Evolutionary conservation across 306 rosid species (phyloP).

Genomic region (Cicer chorassanicum): DNA sequence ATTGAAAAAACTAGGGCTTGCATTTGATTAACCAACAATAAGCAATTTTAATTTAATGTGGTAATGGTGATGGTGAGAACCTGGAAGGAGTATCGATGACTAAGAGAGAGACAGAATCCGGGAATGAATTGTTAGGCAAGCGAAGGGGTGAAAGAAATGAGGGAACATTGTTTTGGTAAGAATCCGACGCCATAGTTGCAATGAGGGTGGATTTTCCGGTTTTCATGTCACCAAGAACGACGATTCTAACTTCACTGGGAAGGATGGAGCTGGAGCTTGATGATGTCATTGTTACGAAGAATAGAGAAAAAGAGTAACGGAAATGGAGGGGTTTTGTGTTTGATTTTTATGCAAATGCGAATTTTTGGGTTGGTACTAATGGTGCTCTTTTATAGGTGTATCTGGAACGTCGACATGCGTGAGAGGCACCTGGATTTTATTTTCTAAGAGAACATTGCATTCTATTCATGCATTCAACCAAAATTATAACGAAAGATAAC

Average conservation of each 20-base stretch:
- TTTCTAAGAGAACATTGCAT: no score
- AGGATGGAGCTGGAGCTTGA: not conserved
- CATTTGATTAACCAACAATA: not conserved
- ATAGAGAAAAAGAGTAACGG: not conserved
- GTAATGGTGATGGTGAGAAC: constrained; percentile 29
- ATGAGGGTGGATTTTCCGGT: constrained; percentile 78
- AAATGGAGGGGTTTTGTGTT: constrained; percentile 2
- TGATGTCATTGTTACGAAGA: constrained; percentile 35
- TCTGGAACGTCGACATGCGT: no score
- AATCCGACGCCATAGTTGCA: constrained; percentile 44
- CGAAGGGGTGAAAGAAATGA: constrained; percentile 44
- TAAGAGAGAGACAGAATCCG: constrained; percentile 41
- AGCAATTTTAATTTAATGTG: not conserved
- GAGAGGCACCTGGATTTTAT: no score
- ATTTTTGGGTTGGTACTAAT: no score
- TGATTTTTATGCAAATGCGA: not conserved
- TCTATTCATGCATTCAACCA: no score
- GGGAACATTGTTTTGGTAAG: constrained; percentile 41
- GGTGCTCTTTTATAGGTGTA: no score
- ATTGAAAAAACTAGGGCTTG: constrained; percentile 34
- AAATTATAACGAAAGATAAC: no score
- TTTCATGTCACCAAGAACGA: constrained; percentile 56
- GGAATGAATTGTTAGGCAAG: constrained; percentile 40
- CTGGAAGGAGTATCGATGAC: constrained; percentile 49
- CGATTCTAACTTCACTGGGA: constrained; percentile 20